phyloP scores from a whole-genome alignment of 1,284 basidiomycete genomes.

The Lignosus rhinocerotis region DNA sequence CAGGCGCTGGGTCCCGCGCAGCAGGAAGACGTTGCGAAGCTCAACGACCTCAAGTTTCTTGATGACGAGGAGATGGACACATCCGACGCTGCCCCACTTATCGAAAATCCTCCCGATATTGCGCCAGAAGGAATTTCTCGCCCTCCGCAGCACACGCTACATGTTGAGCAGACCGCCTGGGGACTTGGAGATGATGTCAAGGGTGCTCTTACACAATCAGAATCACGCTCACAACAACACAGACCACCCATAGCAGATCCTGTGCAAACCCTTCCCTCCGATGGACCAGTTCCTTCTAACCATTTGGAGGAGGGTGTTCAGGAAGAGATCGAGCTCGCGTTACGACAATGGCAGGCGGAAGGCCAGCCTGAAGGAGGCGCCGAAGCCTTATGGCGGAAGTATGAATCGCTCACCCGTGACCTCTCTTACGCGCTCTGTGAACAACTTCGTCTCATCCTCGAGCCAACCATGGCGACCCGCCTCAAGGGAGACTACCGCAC shows the following conservation, averaged over 20 bases:
- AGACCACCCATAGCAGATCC: background rate
- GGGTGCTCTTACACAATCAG: constrained; percentile 47
- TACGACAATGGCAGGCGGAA: constrained; percentile 63
- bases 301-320: constrained; percentile 25
- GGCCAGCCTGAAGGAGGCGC: constrained; percentile 61
- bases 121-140: constrained; percentile 27
- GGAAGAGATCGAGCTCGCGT: constrained; percentile 53
- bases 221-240: constrained; percentile 28
- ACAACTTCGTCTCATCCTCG: constrained; percentile 95
- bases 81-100: constrained; percentile 30
- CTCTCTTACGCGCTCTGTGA: constrained; percentile 93
- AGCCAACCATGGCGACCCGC: constrained; percentile 92
- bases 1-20: constrained; percentile 90
- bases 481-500: constrained; percentile 97
- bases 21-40: constrained; percentile 80
- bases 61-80: constrained; percentile 53
- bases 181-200: constrained; percentile 42
- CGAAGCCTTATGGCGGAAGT: constrained; percentile 86
- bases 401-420: constrained; percentile 88
- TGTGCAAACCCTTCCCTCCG: constrained; percentile 11
- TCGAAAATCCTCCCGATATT: constrained; percentile 13
- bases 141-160: constrained; percentile 21
- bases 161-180: constrained; percentile 36
- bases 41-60: constrained; percentile 77
- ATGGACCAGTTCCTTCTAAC: constrained; percentile 1